Evolutionary conservation across 768 basidiomycete genomes (phyloP).

Genomic region (Lactifluus subvellereus): DNA sequence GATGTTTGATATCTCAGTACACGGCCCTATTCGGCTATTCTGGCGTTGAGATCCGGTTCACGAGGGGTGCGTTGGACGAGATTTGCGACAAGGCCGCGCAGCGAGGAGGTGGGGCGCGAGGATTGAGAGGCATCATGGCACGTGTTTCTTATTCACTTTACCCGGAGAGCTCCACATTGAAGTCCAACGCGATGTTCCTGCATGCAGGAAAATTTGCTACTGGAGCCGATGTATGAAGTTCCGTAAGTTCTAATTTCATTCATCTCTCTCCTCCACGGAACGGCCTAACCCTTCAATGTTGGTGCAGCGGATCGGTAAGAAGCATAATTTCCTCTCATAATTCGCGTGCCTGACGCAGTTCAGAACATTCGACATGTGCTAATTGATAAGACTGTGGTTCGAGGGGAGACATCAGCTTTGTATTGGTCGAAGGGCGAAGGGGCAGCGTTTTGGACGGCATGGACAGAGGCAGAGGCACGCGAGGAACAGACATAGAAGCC

Average conservation of each 20-base stretch:
- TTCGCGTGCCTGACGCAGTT: not conserved
- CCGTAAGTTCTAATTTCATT: constrained; percentile 52
- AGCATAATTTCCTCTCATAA: not conserved
- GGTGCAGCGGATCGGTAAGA: constrained; percentile 59
- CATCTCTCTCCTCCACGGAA: constrained; percentile 1
- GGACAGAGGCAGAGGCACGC: constrained; percentile 60
- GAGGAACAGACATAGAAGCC: constrained; percentile 13
- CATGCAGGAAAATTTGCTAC: constrained; percentile 69
- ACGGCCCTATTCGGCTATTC: constrained; percentile 77
- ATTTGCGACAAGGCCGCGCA: constrained; percentile 74
- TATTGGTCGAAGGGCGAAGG: constrained; percentile 73
- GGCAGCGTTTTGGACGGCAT: constrained; percentile 67
- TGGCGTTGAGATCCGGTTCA: constrained; percentile 83
- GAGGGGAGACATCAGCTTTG: constrained; percentile 52
- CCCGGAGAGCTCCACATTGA: not conserved
- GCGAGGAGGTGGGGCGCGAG: constrained; percentile 86
- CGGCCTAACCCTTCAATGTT: constrained; percentile 8
- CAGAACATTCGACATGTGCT: constrained; percentile 81
- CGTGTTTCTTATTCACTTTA: constrained; percentile 16
- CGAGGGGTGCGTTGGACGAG: constrained; percentile 69
- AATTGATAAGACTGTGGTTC: constrained; percentile 65
- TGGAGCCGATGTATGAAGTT: constrained; percentile 91
- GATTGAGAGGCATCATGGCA: constrained; percentile 85
- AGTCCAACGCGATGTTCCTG: constrained; percentile 1
- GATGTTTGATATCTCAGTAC: constrained; percentile 88